These are phyloP conservation scores for Arthrocladium fulminans DNA, from an alignment of 2,329 filamentous ascomycete species.

Conservation along the genomic window DNA sequence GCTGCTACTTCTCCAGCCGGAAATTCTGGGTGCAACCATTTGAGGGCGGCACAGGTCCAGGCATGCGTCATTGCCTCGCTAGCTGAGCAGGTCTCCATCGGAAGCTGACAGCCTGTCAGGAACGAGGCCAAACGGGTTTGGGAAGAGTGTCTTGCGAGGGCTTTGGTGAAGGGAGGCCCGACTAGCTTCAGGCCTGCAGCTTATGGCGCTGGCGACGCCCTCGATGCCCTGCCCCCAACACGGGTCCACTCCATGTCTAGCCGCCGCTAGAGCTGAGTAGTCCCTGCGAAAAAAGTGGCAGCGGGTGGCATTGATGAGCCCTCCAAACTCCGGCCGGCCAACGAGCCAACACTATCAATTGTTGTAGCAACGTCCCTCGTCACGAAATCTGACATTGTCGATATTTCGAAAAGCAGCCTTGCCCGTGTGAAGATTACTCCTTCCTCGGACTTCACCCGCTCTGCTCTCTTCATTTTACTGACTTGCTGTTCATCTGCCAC, in stretches of 20 bases:
- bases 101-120: slow-evolving; percentile 2
- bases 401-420: slow-evolving; percentile 4
- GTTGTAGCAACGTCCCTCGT: slow-evolving; percentile 5
- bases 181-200: slow-evolving; percentile 1
- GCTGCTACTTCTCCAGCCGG: neutral
- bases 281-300: slow-evolving; percentile 9
- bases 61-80: slow-evolving; percentile 3
- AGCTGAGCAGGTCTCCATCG: neutral
- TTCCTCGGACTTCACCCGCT: neutral
- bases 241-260: slow-evolving; percentile 2
- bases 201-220: neutral
- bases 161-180: neutral
- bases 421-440: slow-evolving; percentile 1
- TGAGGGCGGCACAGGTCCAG: neutral
- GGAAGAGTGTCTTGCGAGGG: neutral
- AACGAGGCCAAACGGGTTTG: neutral
- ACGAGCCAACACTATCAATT: slow-evolving; percentile 8
- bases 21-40: neutral
- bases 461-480: slow-evolving; percentile 5
- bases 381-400: slow-evolving; percentile 4
- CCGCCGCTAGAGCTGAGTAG: slow-evolving; percentile 1
- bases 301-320: slow-evolving; percentile 8
- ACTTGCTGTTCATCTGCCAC: neutral
- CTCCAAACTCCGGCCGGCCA: slow-evolving; percentile 7
- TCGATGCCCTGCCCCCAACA: slow-evolving; percentile 3